phyloP scores from a whole-genome alignment of 768 basidiomycete genomes.

The Boletus tylopilopsis region DNA sequence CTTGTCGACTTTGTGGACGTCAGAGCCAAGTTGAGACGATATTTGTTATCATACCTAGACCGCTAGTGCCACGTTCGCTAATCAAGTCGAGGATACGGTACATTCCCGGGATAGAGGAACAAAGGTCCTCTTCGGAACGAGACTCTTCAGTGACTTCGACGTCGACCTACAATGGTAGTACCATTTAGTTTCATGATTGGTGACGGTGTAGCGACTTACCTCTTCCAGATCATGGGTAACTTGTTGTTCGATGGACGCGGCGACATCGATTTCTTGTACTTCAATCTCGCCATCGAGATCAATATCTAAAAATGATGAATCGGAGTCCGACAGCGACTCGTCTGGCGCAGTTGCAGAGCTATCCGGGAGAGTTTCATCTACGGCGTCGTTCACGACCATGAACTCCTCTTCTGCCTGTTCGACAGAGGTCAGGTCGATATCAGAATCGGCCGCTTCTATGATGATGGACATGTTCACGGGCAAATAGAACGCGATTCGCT shows the following conservation, averaged over 20 bases:
- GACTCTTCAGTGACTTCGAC: constrained; percentile 7
- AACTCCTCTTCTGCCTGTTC: constrained; percentile 8
- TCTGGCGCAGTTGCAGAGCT: neutral
- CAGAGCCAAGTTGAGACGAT: neutral
- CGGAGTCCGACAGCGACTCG: constrained; percentile 16
- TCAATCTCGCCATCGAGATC: constrained; percentile 10
- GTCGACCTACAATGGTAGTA: constrained; percentile 14
- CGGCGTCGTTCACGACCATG: constrained; percentile 2
- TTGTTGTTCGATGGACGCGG: constrained; percentile 15
- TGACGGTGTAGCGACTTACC: neutral
- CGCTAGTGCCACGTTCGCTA: constrained; percentile 46
- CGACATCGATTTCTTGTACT: constrained; percentile 12
- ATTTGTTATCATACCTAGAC: constrained; percentile 40
- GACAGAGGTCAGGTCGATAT: constrained; percentile 2
- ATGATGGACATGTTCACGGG: constrained; percentile 12
- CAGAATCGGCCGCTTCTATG: constrained; percentile 11
- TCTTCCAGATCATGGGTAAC: constrained; percentile 12
- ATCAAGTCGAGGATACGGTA: constrained; percentile 54
- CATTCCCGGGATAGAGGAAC: constrained; percentile 39
- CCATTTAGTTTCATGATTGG: neutral
- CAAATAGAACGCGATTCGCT: neutral
- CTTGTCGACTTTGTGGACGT: constrained; percentile 47
- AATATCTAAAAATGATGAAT: constrained; percentile 20
- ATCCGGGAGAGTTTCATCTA: constrained; percentile 5
- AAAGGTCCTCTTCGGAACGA: constrained; percentile 19